Evolutionary conservation across 768 basidiomycete species (phyloP).

Genomic region (Panus rudis): DNA sequence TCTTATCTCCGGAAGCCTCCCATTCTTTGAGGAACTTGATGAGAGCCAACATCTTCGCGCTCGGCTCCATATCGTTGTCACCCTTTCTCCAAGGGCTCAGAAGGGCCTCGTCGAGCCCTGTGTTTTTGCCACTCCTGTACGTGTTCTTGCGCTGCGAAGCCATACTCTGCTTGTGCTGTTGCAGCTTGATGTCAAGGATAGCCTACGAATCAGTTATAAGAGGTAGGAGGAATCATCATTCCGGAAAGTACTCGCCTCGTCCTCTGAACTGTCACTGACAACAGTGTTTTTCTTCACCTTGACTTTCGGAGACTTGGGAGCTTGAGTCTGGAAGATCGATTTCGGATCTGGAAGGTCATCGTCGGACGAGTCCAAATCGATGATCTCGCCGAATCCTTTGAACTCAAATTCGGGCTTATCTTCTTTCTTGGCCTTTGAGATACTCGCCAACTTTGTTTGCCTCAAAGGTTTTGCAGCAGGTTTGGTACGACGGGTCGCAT

Average conservation of each 20-base stretch:
- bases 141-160: constrained; percentile 2
- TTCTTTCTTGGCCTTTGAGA: constrained; percentile 7
- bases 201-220: constrained; percentile 27
- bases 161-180: background rate
- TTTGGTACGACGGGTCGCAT: constrained; percentile 31
- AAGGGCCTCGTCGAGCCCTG: background rate
- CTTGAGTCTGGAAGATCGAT: background rate
- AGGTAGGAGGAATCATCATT: constrained; percentile 30
- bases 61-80: constrained; percentile 57
- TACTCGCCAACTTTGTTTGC: constrained; percentile 13
- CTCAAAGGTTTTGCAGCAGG: constrained; percentile 12
- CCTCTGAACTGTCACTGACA: constrained; percentile 27
- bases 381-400: constrained; percentile 8
- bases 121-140: constrained; percentile 2
- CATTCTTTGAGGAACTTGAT: constrained; percentile 51
- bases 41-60: constrained; percentile 60
- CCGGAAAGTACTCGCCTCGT: constrained; percentile 29
- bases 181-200: background rate
- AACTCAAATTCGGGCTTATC: background rate
- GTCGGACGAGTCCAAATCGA: constrained; percentile 8
- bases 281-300: background rate
- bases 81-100: constrained; percentile 43
- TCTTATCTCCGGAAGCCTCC: constrained; percentile 58
- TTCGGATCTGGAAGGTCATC: background rate
- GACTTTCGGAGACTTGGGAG: background rate